Evolutionary conservation across 768 basidiomycete species (phyloP), one percentile per base, ranked within the genome.

Genomic region (Amanita molliuscula): DNA sequence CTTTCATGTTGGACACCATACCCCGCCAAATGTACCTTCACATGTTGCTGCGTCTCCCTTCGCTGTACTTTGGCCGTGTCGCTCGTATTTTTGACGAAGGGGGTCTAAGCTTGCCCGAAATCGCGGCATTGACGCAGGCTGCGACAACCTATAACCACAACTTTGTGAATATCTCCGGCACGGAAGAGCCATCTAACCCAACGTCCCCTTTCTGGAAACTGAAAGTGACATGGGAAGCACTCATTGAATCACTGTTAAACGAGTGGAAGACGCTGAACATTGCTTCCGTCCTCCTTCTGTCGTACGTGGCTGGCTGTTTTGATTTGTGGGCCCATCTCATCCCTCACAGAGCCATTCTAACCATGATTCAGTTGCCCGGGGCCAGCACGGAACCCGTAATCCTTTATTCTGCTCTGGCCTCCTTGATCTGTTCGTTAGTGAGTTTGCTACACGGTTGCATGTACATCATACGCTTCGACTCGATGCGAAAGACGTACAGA

Each of bases 41-140:
- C 48, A 18, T 63, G 10, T 74, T 83, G 8, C 64, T 85, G 16
- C 70, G 78, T 18, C 68, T 85, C 4, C 84, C 83, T 0, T 73
- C 76, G 8, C 59, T 84, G 28, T 85, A 85, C 58, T 85, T 80
- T 60, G 73, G 77, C 3, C 75, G 84, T 1, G 83, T 85, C 16
- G 69, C 76, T 4, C 69, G 76, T 26, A 69, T 84, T 31, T 82
- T 83, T 52, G 75, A 81, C 51, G 81, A 82, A 38, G 81, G 82
- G 1, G 75, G 83, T 35, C 65, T 85, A 35, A 77, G 75, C 47
- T 69, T 74, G 57, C 72, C 73, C 4, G 78, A 83, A 52, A 69
- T 85, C 36, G 64, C 68, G 16, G 51, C 61, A 11, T 66, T 71
- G 62, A 60, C 64, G 0, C 62, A 69, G 38, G 55, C 16, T 21